Conservation (phyloP, 139 green algal genomes). For the Chlamydomonas applanata region DNA sequence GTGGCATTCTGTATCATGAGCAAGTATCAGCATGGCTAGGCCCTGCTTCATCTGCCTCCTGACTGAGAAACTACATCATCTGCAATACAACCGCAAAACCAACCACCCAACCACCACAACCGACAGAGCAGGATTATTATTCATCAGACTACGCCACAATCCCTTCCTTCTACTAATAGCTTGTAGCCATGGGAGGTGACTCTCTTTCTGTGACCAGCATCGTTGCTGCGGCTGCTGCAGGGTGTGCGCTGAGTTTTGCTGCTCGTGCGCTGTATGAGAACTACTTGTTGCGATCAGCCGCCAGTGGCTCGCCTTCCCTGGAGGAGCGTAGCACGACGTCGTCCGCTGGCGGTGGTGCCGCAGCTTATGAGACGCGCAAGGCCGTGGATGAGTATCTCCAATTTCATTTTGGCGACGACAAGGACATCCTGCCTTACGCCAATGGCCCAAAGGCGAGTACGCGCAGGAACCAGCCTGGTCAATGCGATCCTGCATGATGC, state of each 20-base stretch:
- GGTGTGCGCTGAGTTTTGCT: background rate
- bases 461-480: background rate
- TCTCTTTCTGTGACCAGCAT: background rate
- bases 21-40: too few species aligned
- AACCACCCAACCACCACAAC: too few species aligned
- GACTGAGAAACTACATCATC: too few species aligned
- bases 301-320: background rate
- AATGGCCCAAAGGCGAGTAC: conserved; percentile 25
- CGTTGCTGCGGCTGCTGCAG: background rate
- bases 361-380: conserved; percentile 52
- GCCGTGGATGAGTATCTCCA: conserved; percentile 58
- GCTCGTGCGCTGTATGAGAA: background rate
- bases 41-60: too few species aligned
- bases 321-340: conserved; percentile 40
- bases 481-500: background rate
- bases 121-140: too few species aligned
- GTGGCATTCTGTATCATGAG: too few species aligned
- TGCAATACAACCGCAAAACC: too few species aligned
- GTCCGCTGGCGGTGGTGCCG: conserved; percentile 33
- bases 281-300: too few species aligned
- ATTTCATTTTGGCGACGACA: conserved; percentile 48
- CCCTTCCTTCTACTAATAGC: too few species aligned
- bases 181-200: background rate
- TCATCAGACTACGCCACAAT: too few species aligned
- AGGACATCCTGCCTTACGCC: conserved; percentile 50